Evolutionary conservation across 495 filamentous ascomycete species (phyloP).

Genomic region (Talaromyces wortmannii): DNA sequence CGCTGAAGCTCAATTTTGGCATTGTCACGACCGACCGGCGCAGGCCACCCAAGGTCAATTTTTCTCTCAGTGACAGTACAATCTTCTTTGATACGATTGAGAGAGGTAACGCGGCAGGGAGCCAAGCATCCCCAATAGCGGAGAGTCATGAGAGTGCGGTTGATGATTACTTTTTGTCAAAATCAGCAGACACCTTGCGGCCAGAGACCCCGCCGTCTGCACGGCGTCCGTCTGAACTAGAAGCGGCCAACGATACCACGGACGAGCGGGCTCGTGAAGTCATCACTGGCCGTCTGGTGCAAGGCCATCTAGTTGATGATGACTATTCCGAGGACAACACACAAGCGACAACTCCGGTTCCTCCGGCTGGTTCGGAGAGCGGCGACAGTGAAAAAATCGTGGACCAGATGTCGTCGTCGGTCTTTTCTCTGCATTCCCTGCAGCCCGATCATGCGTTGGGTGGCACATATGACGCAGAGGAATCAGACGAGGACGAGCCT

Average conservation of each 20-base stretch:
- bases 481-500: constrained; percentile 84
- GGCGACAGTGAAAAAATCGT: constrained; percentile 35
- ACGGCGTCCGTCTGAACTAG: constrained; percentile 36
- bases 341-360: constrained; percentile 47
- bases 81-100: constrained; percentile 43
- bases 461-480: constrained; percentile 71
- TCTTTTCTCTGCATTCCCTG: constrained; percentile 56
- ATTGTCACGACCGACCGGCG: constrained; percentile 91
- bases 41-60: constrained; percentile 39
- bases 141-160: neutral
- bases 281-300: constrained; percentile 84
- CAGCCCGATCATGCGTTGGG: constrained; percentile 61
- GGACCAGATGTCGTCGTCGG: constrained; percentile 59
- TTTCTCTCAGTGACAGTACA: constrained; percentile 62
- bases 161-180: constrained; percentile 1
- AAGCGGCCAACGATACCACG: constrained; percentile 60
- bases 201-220: constrained; percentile 30
- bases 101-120: constrained; percentile 9
- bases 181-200: constrained; percentile 11
- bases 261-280: constrained; percentile 86
- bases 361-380: constrained; percentile 29
- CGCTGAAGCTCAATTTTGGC: constrained; percentile 93
- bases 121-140: neutral
- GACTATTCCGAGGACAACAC: constrained; percentile 66
- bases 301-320: constrained; percentile 94